These are phyloP conservation scores for Lumnitzera racemosa DNA, from an alignment of 345 rosid genomes.

Conservation along the genomic window DNA sequence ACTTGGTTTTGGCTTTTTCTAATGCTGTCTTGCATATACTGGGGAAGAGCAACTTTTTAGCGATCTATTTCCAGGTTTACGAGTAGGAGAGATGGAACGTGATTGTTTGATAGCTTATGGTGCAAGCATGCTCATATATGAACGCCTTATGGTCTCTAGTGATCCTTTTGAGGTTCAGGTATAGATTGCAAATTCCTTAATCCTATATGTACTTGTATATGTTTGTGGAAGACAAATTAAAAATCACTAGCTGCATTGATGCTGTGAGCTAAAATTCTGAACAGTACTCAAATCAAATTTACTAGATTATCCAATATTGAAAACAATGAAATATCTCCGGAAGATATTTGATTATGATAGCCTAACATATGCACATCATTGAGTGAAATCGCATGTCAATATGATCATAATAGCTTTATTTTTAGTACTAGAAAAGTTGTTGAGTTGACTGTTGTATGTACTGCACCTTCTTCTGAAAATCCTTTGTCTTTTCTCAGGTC, in stretches of 20 bases:
- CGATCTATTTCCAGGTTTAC: constrained; percentile 43
- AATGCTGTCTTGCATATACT: neutral
- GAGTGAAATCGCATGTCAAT: no score
- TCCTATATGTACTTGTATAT: neutral
- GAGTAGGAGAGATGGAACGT: constrained; percentile 99
- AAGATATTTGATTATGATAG: no score
- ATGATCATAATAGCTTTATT: no score
- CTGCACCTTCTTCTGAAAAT: constrained; percentile 1
- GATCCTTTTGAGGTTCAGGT: constrained; percentile 98
- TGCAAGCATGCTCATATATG: constrained; percentile 82
- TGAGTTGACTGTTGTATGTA: neutral
- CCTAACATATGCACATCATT: no score
- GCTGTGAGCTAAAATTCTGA: no score
- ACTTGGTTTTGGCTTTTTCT: neutral
- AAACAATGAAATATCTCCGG: no score
- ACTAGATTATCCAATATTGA: no score
- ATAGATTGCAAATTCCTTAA: neutral
- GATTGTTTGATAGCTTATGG: constrained; percentile 97
- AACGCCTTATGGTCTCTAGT: constrained; percentile 89
- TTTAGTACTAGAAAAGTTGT: no score
- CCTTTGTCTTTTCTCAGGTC: constrained; percentile 40
- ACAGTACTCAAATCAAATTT: no score
- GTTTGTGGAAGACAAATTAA: neutral
- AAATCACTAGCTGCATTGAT: no score
- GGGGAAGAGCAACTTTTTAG: neutral